These are phyloP conservation scores for Letharia lupina DNA, from an alignment of 495 filamentous ascomycete genomes.

Conservation along the genomic window DNA sequence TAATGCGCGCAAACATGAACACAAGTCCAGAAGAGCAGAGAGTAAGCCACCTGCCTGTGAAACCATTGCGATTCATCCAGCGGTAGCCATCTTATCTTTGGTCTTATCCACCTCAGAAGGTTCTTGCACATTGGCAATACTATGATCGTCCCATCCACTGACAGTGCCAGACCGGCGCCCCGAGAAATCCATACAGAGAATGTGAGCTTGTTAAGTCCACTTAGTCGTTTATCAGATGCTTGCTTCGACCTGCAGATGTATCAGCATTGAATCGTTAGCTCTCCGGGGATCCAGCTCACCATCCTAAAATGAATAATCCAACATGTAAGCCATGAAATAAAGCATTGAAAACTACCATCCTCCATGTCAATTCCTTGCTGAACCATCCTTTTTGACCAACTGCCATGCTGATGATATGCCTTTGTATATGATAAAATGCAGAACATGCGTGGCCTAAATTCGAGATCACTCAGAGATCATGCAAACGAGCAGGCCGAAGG, in stretches of 20 bases:
- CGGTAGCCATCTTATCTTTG: conserved; percentile 79
- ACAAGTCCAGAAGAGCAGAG: conserved; percentile 71
- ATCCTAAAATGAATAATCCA: conserved; percentile 77
- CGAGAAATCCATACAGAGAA: conserved; percentile 95
- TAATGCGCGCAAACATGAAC: conserved; percentile 79
- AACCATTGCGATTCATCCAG: conserved; percentile 96
- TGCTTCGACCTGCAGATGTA: conserved; percentile 62
- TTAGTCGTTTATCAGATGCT: conserved; percentile 52
- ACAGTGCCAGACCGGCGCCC: conserved; percentile 77
- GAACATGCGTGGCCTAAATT: neutral
- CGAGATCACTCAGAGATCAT: neutral
- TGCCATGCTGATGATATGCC: conserved; percentile 15
- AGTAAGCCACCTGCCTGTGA: conserved; percentile 89
- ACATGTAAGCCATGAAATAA: conserved; percentile 81
- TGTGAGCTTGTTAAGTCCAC: conserved; percentile 66
- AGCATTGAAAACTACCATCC: conserved; percentile 71
- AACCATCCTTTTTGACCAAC: conserved; percentile 21
- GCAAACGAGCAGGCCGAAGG: neutral
- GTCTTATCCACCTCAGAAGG: conserved; percentile 70
- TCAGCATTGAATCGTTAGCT: neutral
- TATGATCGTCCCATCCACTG: conserved; percentile 79
- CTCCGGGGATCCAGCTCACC: conserved; percentile 46
- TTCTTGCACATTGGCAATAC: conserved; percentile 92
- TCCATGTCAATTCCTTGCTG: conserved; percentile 45
- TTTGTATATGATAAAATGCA: neutral